Conservation (phyloP, 768 basidiomycete genomes). For the Boletus vermiculosoides region DNA sequence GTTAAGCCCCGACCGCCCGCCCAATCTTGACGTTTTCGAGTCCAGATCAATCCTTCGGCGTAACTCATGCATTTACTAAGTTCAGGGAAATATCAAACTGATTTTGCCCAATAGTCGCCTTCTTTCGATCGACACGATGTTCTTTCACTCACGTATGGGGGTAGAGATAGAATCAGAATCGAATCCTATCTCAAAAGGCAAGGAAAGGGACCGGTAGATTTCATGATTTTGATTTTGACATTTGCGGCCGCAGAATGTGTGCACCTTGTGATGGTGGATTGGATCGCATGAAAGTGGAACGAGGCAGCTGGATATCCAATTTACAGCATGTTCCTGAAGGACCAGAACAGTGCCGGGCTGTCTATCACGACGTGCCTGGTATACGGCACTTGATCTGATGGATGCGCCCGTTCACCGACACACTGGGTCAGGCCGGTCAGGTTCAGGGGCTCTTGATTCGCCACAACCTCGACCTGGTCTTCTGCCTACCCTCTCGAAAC, state of each 20-base stretch:
- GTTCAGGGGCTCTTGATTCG: not conserved
- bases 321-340: not conserved
- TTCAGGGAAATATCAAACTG: no score
- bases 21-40: no score
- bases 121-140: no score
- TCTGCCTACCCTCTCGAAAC: no score
- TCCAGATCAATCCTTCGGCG: no score
- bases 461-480: not conserved
- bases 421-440: not conserved
- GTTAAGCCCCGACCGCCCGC: no score
- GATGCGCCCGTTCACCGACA: not conserved
- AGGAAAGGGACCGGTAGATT: not conserved
- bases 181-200: not conserved
- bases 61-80: no score
- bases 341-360: no score
- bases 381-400: not conserved
- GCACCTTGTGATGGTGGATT: not conserved
- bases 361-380: not conserved
- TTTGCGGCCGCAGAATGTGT: not conserved
- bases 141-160: no score
- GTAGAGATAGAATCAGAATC: no score
- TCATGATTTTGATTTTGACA: not conserved
- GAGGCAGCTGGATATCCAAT: not conserved
- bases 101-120: no score
- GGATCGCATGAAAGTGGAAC: not conserved